Evolutionary conservation across 108 stramenopile genomes (phyloP), one percentile per base, ranked within the genome.

Genomic region (Skeletonema menzelii): DNA sequence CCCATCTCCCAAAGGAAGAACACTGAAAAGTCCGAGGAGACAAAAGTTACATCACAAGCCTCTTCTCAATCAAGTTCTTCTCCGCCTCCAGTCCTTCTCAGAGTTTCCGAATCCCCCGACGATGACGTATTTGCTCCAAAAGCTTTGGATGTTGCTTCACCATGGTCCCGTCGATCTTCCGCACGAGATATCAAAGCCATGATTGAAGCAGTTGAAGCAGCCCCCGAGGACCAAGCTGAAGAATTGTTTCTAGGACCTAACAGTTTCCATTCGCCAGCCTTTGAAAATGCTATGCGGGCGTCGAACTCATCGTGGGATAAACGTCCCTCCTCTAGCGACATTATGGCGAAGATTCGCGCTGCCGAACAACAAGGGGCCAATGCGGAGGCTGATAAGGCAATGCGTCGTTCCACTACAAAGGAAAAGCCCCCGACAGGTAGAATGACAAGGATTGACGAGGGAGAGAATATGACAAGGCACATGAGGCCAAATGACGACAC

Each of bases 291-390:
- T 15, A n/a, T 82, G 22, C 69, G 73, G 5, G 75, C 70, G 15
- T 82, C 80, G 0, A 71, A 82, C 27, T 58, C 80, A 12, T 75
- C 80, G 8, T 82, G 80, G 80, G 80, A 82, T 71, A 70, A 70
- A 15, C 73, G 80, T 32, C 80, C 80, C 2, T 67, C 67, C 28
- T 67, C 74, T 37, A 57, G 70, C 28, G 80, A 82, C 56, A 75
- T 82, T 44, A 71, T 75, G 70, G 80, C 80, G 27, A 67, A 65
- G 20, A 82, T 82, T 17, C 69, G 65, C 22, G 80, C 74, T 30
- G 80, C 70, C 15, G 80, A 82, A 35, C 31, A 71, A 59, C 17
- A 27, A 20, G 80, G 71, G 37, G 65, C 49, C 17, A 66, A 72
- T 40, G 49, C 56, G 2, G 80, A 82, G 64, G 44, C 59, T 22